Percentiles rank a stretch among this genome's conserved stretches.
Evolutionary conservation across 2,329 filamentous ascomycete species (phyloP).

Genomic region (Coleophoma eucalyptorum): DNA sequence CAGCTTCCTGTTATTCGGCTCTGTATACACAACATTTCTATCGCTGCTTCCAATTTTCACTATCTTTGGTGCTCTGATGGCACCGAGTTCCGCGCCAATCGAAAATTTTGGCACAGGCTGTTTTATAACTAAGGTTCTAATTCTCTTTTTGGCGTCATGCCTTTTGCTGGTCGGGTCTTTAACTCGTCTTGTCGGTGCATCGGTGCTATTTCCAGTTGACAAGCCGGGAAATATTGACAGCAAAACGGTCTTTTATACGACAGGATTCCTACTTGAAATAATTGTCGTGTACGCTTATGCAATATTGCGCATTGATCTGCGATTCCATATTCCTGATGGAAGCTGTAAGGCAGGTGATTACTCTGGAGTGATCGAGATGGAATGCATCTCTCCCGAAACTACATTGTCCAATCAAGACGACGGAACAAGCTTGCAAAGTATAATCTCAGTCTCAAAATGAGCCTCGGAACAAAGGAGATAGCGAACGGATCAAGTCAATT

Average conservation of each 20-base stretch:
- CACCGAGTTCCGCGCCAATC: slow-evolving; percentile 36
- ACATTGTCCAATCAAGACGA: no score
- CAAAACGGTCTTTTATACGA: slow-evolving; percentile 73
- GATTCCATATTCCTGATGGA: slow-evolving; percentile 73
- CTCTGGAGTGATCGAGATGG: background rate
- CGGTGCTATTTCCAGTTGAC: slow-evolving; percentile 35
- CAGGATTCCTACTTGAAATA: slow-evolving; percentile 74
- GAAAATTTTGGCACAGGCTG: slow-evolving; percentile 66
- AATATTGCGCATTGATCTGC: slow-evolving; percentile 64
- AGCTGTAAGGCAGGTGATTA: slow-evolving; percentile 52
- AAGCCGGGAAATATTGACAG: slow-evolving; percentile 66
- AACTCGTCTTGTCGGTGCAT: slow-evolving; percentile 57
- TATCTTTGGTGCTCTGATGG: slow-evolving; percentile 33
- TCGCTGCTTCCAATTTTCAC: slow-evolving; percentile 52
- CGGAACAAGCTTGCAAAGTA: no score
- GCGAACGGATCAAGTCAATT: no score
- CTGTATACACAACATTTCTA: slow-evolving; percentile 63
- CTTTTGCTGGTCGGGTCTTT: slow-evolving; percentile 65
- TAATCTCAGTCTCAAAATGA: no score
- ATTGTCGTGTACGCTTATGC: slow-evolving; percentile 66
- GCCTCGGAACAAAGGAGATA: no score
- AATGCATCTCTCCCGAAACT: no score
- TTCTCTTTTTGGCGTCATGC: slow-evolving; percentile 55
- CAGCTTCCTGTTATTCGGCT: slow-evolving; percentile 51
- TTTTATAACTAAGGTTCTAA: slow-evolving; percentile 62